Evolutionary conservation across 2,329 filamentous ascomycete genomes (phyloP).

Genomic region (Calonectria hawksworthii): DNA sequence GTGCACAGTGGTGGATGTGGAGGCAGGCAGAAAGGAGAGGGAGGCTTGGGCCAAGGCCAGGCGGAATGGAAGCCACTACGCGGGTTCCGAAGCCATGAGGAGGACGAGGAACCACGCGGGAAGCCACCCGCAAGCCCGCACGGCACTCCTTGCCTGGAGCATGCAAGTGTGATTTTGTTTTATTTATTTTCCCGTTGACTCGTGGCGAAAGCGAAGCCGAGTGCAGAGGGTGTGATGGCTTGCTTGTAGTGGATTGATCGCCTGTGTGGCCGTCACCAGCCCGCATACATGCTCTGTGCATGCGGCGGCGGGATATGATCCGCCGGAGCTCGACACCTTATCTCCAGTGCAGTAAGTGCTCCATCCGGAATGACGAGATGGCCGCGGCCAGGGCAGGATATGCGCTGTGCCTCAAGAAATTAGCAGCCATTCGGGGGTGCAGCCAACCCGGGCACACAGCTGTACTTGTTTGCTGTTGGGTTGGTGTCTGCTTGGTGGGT

Average conservation of each 20-base stretch:
- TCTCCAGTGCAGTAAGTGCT: background rate
- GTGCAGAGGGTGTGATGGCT: background rate
- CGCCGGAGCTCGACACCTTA: background rate
- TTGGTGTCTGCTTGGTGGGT: background rate
- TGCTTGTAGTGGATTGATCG: background rate
- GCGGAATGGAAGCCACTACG: background rate
- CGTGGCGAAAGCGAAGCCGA: background rate
- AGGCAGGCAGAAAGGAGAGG: constrained; percentile 26
- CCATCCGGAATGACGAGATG: background rate
- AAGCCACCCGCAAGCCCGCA: background rate
- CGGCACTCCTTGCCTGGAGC: background rate
- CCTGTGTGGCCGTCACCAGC: background rate
- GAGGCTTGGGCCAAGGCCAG: background rate
- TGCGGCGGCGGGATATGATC: background rate
- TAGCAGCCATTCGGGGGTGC: background rate
- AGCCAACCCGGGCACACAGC: background rate
- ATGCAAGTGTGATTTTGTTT: background rate
- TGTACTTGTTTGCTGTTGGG: background rate
- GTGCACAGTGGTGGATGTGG: constrained; percentile 11
- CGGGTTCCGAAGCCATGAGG: background rate
- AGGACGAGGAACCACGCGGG: background rate
- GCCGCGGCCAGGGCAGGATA: background rate
- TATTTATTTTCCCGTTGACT: background rate
- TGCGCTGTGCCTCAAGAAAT: background rate
- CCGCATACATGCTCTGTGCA: background rate